Evolutionary conservation across 108 stramenopile genomes (phyloP), one percentile per base, ranked within the genome.

Genomic region (Nitzschia inconspicua): DNA sequence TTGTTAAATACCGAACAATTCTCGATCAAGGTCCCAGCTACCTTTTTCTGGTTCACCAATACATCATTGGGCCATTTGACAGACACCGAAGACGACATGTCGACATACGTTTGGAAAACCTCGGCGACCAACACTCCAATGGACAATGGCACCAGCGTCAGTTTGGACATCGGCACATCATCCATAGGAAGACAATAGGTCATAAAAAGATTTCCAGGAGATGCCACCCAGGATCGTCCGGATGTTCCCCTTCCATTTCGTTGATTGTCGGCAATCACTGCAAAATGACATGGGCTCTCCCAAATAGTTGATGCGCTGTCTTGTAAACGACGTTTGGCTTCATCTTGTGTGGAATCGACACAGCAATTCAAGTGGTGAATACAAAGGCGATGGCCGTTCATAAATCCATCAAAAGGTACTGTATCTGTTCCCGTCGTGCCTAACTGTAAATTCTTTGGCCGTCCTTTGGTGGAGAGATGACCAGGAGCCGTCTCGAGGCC

Each of bases 51-150:
- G 20, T 81, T 51, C 22, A 95, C 50, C 8, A 95, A 76, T 16
- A 95, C 94, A 72, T 95, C 94, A 63, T 95, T 95, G 11, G 94
- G 94, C 94, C 94, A 95, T 65, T 95, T 95, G 30, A 95, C 71
- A 6, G 77, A 75, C 28, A n/a, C n/a, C n/a, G n/a, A n/a, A 57
- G 46, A 16, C 57, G 39, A 9, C 23, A 24, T 7, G 50, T 6
- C n/a, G 4, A 28, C 5, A 35, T 63, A 34, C 3, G 24, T 25
- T 10, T 19, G 23, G 20, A 63, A 27, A 7, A 10, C n/a, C n/a
- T 70, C 39, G 18, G 80, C 80, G 34, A 81, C 41, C 13, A 81
- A 7, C 13, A 66, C 46, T 18, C 66, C 80, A 51, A 76, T 46
- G 37, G 70, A 68, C 16, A 81, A 50, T 3, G 80, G 80, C 16